phyloP scores from a whole-genome alignment of 192 early-diverging fungal species.

The Allomyces macrogynus region DNA sequence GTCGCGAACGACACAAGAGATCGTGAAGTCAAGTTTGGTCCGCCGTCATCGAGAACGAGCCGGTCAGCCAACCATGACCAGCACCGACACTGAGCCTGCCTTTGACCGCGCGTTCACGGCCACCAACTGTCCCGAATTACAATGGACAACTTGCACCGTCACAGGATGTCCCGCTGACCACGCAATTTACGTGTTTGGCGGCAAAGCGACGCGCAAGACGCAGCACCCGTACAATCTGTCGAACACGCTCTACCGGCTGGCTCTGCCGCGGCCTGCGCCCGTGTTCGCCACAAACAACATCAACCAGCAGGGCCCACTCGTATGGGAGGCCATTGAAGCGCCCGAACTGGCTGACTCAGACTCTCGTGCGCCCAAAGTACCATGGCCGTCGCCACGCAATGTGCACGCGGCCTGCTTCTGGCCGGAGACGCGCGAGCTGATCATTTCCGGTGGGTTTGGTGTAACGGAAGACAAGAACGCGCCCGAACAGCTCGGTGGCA shows the following conservation, averaged over 20 bases:
- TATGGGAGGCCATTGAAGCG: neutral
- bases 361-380: neutral
- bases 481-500: neutral
- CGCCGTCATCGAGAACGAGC: too few species aligned
- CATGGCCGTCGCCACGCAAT: neutral
- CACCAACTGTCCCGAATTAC: neutral
- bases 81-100: too few species aligned
- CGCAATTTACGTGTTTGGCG: neutral
- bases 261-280: neutral
- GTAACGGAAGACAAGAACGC: neutral
- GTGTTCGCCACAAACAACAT: neutral
- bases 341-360: neutral
- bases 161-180: neutral
- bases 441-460: neutral
- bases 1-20: too few species aligned
- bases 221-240: neutral
- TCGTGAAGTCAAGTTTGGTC: too few species aligned
- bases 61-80: too few species aligned
- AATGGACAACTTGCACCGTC: neutral
- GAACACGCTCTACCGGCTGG: neutral
- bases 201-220: neutral
- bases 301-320: neutral
- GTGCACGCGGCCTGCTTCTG: neutral
- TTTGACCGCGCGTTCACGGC: too few species aligned
- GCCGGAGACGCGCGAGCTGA: neutral